These are phyloP conservation scores for Cruciata laevipes DNA, from an alignment of 257 asterid genomes.

Conservation along the genomic window DNA sequence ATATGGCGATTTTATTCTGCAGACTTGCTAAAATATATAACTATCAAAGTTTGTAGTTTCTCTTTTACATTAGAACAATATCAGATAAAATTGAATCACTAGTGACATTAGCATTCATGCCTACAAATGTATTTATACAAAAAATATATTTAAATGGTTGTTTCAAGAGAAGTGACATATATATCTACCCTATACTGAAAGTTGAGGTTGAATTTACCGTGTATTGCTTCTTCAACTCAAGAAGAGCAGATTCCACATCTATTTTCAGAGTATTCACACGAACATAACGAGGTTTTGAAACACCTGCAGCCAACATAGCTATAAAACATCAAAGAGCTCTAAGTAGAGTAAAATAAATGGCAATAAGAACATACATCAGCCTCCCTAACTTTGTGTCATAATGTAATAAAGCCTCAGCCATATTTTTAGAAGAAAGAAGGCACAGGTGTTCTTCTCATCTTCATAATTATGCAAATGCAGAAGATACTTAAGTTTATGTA, in stretches of 20 bases:
- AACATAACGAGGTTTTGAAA: slow-evolving; percentile 73
- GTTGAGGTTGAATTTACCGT: slow-evolving; percentile 31
- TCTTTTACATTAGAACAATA: background rate
- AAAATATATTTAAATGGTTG: no score
- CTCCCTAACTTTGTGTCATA: background rate
- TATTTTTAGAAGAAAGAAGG: background rate
- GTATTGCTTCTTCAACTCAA: slow-evolving; percentile 47
- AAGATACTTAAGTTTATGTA: background rate
- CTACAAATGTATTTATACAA: background rate
- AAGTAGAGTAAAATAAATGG: background rate
- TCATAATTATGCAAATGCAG: background rate
- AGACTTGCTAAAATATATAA: background rate
- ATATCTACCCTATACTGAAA: background rate
- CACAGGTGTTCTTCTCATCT: background rate
- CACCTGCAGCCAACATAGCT: slow-evolving; percentile 34
- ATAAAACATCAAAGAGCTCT: background rate
- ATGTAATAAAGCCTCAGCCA: background rate
- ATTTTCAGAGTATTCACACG: slow-evolving; percentile 85
- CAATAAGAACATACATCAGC: background rate
- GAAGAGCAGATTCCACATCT: slow-evolving; percentile 47
- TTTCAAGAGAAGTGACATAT: background rate
- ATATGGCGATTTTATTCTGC: no score
- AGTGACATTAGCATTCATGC: background rate
- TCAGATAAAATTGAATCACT: background rate
- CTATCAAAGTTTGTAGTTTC: background rate